phyloP scores from a whole-genome alignment of 305 asterid species.

The Fraxinus sp. region DNA sequence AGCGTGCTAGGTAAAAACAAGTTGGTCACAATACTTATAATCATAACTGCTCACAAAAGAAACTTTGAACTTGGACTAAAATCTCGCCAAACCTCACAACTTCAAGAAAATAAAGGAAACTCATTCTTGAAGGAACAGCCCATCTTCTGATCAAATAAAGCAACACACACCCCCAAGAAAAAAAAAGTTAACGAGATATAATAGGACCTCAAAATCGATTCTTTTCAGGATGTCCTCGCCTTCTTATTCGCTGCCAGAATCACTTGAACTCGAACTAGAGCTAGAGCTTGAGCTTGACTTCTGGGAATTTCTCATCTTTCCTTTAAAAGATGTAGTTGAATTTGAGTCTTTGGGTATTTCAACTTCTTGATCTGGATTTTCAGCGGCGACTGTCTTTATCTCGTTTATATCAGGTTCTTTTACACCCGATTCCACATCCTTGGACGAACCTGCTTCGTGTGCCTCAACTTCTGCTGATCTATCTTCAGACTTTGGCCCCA shows the following conservation, averaged over 20 bases:
- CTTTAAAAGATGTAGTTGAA: conserved; percentile 30
- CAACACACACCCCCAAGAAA: background rate
- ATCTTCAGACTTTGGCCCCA: conserved; percentile 31
- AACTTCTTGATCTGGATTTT: conserved; percentile 32
- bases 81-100: conserved; percentile 30
- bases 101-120: conserved; percentile 59
- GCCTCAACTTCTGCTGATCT: conserved; percentile 27
- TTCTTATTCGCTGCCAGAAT: conserved; percentile 49
- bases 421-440: conserved; percentile 21
- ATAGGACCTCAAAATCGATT: background rate
- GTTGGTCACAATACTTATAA: conserved; percentile 21
- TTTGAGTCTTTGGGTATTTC: conserved; percentile 25
- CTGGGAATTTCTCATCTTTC: conserved; percentile 36
- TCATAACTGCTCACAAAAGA: conserved; percentile 37
- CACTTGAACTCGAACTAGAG: conserved; percentile 58
- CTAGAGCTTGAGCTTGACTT: conserved; percentile 60
- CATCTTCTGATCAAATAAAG: conserved; percentile 23
- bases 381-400: conserved; percentile 9
- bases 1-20: background rate
- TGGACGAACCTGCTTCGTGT: conserved; percentile 26
- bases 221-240: background rate
- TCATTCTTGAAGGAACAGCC: conserved; percentile 51
- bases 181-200: background rate
- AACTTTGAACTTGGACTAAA: conserved; percentile 22
- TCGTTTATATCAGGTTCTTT: conserved; percentile 17